Conservation (phyloP, 2,329 filamentous ascomycete genomes). For the Thielaviopsis euricoi region DNA sequence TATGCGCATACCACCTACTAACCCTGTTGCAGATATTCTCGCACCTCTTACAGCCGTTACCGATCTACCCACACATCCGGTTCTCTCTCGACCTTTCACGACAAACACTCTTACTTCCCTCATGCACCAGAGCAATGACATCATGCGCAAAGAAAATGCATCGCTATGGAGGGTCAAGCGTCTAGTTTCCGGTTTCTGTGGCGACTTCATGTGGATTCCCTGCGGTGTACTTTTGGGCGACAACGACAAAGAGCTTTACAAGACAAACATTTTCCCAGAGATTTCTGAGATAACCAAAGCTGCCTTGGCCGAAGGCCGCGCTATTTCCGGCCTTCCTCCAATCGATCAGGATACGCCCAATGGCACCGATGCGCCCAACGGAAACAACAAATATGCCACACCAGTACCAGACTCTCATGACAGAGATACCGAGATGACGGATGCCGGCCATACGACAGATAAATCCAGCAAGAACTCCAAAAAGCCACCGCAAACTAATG, state of each 20-base stretch:
- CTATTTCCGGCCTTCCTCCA: not conserved
- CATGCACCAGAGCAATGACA: slow-evolving; percentile 48
- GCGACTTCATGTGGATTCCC: slow-evolving; percentile 54
- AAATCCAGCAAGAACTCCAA: not conserved
- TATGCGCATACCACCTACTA: not conserved
- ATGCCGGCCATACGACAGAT: not conserved
- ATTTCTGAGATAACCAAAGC: slow-evolving; percentile 19
- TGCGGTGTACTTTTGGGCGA: slow-evolving; percentile 40
- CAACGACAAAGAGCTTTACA: slow-evolving; percentile 39
- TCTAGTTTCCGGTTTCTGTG: slow-evolving; percentile 54
- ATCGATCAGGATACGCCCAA: not conserved
- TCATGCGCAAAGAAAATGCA: slow-evolving; percentile 59
- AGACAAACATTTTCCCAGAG: slow-evolving; percentile 27
- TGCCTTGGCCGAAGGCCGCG: slow-evolving; percentile 4
- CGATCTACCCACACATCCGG: slow-evolving; percentile 58
- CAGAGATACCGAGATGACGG: not conserved
- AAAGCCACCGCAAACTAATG: not conserved
- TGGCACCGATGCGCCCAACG: not conserved
- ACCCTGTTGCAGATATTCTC: slow-evolving; percentile 41
- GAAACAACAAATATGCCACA: not conserved
- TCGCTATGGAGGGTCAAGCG: slow-evolving; percentile 61
- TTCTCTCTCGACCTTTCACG: slow-evolving; percentile 56
- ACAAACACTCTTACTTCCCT: slow-evolving; percentile 59
- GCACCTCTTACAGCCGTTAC: slow-evolving; percentile 59
- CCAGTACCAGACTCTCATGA: not conserved